Conservation (phyloP, 345 rosid species). For the Hibiscus mutabilis region DNA sequence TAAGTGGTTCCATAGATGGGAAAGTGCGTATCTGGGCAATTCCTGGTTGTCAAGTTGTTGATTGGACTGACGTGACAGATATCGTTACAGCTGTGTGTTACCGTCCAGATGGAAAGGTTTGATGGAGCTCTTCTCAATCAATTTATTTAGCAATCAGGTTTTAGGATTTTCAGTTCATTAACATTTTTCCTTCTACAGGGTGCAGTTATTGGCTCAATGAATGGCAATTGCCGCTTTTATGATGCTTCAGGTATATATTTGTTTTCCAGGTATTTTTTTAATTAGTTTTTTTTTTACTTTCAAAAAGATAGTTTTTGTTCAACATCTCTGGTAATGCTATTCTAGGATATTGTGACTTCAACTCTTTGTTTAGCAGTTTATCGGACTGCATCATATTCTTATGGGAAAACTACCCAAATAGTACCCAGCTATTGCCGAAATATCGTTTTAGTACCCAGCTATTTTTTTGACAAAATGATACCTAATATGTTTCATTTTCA, state of each 20-base stretch:
- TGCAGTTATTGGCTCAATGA: slow-evolving; percentile 29
- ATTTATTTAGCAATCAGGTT: background rate
- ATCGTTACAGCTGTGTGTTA: slow-evolving; percentile 40
- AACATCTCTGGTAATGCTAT: background rate
- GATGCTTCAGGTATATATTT: slow-evolving; percentile 26
- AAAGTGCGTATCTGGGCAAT: slow-evolving; percentile 36
- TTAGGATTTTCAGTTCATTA: background rate
- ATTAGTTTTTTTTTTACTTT: background rate
- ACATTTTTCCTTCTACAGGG: slow-evolving; percentile 20
- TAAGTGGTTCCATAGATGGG: slow-evolving; percentile 60
- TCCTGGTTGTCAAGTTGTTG: slow-evolving; percentile 36
- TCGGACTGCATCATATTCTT: background rate
- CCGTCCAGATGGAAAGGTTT: slow-evolving; percentile 40
- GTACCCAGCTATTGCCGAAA: no score
- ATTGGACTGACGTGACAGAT: slow-evolving; percentile 33
- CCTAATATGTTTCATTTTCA: no score
- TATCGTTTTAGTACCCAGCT: no score
- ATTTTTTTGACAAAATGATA: no score
- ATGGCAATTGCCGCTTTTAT: slow-evolving; percentile 33
- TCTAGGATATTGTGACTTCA: background rate
- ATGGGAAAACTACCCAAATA: no score
- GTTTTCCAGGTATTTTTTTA: background rate
- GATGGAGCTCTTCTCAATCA: slow-evolving; percentile 4
- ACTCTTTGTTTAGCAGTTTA: background rate
- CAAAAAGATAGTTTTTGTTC: background rate